A percentile compares a stretch with the other conserved stretches of the same genome.
phyloP scores from a whole-genome alignment of 73 alveolate genomes.

The Paramecium tetraurelia region DNA sequence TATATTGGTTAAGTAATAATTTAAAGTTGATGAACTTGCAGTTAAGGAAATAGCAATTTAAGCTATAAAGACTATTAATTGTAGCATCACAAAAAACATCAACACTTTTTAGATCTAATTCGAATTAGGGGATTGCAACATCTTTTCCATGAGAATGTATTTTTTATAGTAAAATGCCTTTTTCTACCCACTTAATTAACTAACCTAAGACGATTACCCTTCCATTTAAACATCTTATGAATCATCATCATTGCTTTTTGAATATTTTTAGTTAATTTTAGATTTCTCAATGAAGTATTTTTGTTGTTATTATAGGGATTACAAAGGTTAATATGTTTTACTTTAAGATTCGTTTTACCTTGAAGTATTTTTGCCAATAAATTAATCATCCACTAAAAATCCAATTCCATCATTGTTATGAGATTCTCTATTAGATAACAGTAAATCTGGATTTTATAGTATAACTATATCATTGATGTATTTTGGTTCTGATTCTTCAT shows the following conservation, averaged over 20 bases:
- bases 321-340: background rate
- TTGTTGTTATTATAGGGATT: background rate
- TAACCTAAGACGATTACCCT: background rate
- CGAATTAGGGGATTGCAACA: background rate
- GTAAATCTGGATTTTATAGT: background rate
- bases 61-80: background rate
- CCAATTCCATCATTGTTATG: background rate
- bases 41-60: background rate
- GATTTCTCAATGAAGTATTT: background rate
- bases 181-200: background rate
- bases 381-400: background rate
- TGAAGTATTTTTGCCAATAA: background rate
- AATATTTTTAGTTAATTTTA: background rate
- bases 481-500: slow-evolving; percentile 42
- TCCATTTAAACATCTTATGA: background rate
- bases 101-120: background rate
- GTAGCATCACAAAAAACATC: background rate
- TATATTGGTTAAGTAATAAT: slow-evolving; percentile 8
- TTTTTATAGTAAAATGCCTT: slow-evolving; percentile 2
- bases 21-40: background rate
- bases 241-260: background rate
- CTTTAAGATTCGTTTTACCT: background rate
- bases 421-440: slow-evolving; percentile 27
- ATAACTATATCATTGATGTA: slow-evolving; percentile 17
- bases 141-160: background rate